Percentiles rank a stretch among this genome's conserved stretches.
Evolutionary conservation across 179 eudicot species (phyloP).

Genomic region (Beta lomatogona): DNA sequence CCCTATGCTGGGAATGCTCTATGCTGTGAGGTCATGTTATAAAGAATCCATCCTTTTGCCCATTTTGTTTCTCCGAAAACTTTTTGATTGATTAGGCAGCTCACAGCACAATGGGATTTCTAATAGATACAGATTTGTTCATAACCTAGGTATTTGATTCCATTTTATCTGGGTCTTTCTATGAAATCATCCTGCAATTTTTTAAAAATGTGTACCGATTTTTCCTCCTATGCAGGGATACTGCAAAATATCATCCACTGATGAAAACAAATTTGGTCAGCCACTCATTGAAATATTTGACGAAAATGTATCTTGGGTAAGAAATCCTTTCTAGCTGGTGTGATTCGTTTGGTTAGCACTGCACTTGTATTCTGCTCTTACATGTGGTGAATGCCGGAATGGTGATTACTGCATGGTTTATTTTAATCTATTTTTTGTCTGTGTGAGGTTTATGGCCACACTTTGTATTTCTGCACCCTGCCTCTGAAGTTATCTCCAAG

Average conservation of each 20-base stretch:
- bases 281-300: conserved; percentile 75
- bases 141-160: neutral
- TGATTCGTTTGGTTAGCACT: neutral
- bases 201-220: neutral
- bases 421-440: neutral
- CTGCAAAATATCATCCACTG: conserved; percentile 64
- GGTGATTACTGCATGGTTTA: neutral
- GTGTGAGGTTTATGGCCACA: neutral
- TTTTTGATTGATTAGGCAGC: neutral
- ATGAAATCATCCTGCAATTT: neutral
- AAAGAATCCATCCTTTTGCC: neutral
- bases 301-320: conserved; percentile 71
- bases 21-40: neutral
- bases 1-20: neutral
- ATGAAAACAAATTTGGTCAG: conserved; percentile 83
- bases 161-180: neutral
- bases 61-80: neutral
- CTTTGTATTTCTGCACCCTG: neutral
- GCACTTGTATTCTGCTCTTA: neutral
- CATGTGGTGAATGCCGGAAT: neutral
- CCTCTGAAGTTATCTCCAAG: neutral
- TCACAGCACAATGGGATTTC: neutral
- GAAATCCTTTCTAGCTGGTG: conserved; percentile 25
- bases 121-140: neutral
- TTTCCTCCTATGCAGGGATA: conserved; percentile 56